Evolutionary conservation across 768 basidiomycete genomes (phyloP).

Genomic region (Infundibulicybe gibba): DNA sequence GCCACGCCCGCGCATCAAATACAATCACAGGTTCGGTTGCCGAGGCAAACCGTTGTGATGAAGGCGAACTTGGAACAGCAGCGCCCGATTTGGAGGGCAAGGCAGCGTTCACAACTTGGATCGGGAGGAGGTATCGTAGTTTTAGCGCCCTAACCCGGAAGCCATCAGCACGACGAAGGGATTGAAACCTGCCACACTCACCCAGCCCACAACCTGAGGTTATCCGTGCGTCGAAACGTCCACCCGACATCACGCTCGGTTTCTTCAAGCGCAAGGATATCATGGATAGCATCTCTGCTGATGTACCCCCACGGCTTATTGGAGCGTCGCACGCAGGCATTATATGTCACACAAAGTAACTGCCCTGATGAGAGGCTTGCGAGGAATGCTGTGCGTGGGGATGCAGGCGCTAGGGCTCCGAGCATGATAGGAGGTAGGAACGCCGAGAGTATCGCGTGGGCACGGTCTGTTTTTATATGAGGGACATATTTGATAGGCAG

Average conservation of each 20-base stretch:
- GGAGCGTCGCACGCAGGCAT: conserved; percentile 74
- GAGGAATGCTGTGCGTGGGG: conserved; percentile 41
- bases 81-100: conserved; percentile 26
- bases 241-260: conserved; percentile 48
- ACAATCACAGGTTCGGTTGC: conserved; percentile 46
- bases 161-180: background rate
- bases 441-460: conserved; percentile 53
- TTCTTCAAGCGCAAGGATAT: conserved; percentile 65
- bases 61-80: background rate
- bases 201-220: conserved; percentile 83
- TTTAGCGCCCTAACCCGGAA: conserved; percentile 61
- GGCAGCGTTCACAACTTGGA: conserved; percentile 38
- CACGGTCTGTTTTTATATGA: conserved; percentile 44
- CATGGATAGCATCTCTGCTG: conserved; percentile 72
- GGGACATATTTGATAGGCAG: no score
- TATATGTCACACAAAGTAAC: conserved; percentile 78
- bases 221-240: conserved; percentile 87
- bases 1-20: conserved; percentile 78
- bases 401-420: conserved; percentile 27
- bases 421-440: conserved; percentile 61
- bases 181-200: conserved; percentile 31
- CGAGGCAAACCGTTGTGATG: conserved; percentile 27
- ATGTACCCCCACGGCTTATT: conserved; percentile 89
- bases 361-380: conserved; percentile 69
- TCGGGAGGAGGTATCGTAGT: conserved; percentile 73